Base-by-base conservation (phyloP, 1,284 basidiomycete genomes). In the Moniliophthora roreri region DNA sequence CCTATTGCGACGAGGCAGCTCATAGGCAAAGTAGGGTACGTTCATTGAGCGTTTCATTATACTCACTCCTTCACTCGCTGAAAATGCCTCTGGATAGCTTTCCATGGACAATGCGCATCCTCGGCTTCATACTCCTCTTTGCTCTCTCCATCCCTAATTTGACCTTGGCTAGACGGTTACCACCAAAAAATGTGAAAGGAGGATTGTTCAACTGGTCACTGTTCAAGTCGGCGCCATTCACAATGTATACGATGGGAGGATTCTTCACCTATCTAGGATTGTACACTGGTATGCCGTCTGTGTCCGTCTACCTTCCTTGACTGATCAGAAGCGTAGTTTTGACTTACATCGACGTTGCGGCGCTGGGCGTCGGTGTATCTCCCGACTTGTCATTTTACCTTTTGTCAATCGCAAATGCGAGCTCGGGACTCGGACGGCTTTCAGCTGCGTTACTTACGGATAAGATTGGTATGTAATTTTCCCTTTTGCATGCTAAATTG, bases 251-350 rank as follows among this genome's bases (percentile, higher is more conserved):
- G 41, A 20, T 67, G 6, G 66, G 74, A 1, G 66, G 71, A 1
- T 66, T 74, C 44, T 52, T 74, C 10, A 61, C 65, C 3, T 79
- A 78, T 62, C 67, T 82, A 4, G 82, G 82, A 10, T 62, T 82
- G 8, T 82, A 79, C 60, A 82, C 80, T 2, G 69, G 77, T 77
- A 51, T 3, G 13, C 36, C 36, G 15, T 20, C 20, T 42, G 9
- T 21, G 16, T 16, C 34, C 38, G 6, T 41, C 10, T 20, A 23
- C 9, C n/a, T 35, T 21, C 10, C 5, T 20, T 50, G 18, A 21
- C 35, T 26, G 47, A 36, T 26, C 37, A 21, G 7, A 4, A 15
- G 28, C 21, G 6, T 41, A 69, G 69, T 66, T 35, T 56, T 69
- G 18, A 71, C 69, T 4, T 72, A 69, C 54, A 64, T 71, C 26